These are phyloP conservation scores for Salix udensis DNA, from an alignment of 345 rosid genomes.

Conservation along the genomic window DNA sequence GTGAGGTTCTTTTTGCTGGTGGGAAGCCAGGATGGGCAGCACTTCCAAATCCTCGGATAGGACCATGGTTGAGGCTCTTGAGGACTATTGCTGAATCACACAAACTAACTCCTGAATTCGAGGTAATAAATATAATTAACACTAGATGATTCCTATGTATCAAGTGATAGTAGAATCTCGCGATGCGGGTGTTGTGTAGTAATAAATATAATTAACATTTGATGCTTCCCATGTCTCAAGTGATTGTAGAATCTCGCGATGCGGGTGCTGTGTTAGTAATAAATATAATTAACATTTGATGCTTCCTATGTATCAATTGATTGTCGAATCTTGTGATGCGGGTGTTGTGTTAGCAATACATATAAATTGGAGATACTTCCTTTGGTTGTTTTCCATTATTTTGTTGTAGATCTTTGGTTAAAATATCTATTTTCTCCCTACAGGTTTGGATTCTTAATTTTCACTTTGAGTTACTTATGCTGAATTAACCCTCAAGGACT, in stretches of 20 bases:
- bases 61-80: slow-evolving; percentile 82
- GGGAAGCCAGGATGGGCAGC: slow-evolving; percentile 96
- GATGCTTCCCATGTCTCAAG: too few species aligned
- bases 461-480: not conserved
- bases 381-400: not conserved
- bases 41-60: slow-evolving; percentile 75
- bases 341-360: not conserved
- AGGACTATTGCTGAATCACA: slow-evolving; percentile 63
- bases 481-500: not conserved
- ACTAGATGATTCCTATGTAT: too few species aligned
- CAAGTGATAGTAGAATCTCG: too few species aligned
- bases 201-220: too few species aligned
- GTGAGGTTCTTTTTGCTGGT: slow-evolving; percentile 77
- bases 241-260: too few species aligned
- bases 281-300: too few species aligned
- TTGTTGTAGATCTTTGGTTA: too few species aligned
- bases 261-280: not conserved
- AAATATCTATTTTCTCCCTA: not conserved
- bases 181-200: slow-evolving; percentile 18
- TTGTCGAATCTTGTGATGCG: not conserved
- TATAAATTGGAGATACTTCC: not conserved
- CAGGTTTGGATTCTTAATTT: not conserved
- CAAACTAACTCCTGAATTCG: slow-evolving; percentile 86
- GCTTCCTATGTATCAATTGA: too few species aligned
- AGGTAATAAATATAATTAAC: slow-evolving; percentile 35